A percentile compares a stretch with the other conserved stretches of the same genome.
phyloP scores from a whole-genome alignment of 2,329 filamentous ascomycete species.

The Colletotrichum plurivorum region DNA sequence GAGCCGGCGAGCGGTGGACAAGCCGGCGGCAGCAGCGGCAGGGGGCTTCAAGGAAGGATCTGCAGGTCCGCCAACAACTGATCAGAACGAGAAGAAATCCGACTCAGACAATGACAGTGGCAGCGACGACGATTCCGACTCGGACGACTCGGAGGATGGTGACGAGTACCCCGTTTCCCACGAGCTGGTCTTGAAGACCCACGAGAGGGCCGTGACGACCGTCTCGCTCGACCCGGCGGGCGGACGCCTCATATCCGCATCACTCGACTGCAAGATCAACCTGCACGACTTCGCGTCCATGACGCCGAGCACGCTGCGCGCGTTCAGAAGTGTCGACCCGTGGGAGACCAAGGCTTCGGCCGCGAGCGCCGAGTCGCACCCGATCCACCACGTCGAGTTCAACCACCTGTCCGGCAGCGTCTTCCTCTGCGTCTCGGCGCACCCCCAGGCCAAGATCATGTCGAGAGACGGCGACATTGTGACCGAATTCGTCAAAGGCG shows the following conservation, averaged over 20 bases:
- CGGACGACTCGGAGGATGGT: slow-evolving; percentile 77
- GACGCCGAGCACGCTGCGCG: slow-evolving; percentile 93
- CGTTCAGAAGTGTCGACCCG: slow-evolving; percentile 93
- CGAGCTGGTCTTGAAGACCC: slow-evolving; percentile 92
- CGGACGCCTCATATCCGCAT: slow-evolving; percentile 88
- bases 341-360: slow-evolving; percentile 80
- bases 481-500: slow-evolving; percentile 94
- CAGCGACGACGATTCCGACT: slow-evolving; percentile 67
- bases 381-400: slow-evolving; percentile 89
- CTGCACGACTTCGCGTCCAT: slow-evolving; percentile 96
- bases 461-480: slow-evolving; percentile 89
- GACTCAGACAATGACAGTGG: slow-evolving; percentile 55
- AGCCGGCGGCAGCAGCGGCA: slow-evolving; percentile 43
- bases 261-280: slow-evolving; percentile 91
- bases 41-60: slow-evolving; percentile 47
- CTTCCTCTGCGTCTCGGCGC: slow-evolving; percentile 89
- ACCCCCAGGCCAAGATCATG: slow-evolving; percentile 91
- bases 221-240: slow-evolving; percentile 89
- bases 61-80: slow-evolving; percentile 43
- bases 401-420: slow-evolving; percentile 84
- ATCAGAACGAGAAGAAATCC: slow-evolving; percentile 42
- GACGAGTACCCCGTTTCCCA: slow-evolving; percentile 95
- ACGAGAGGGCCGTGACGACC: slow-evolving; percentile 88
- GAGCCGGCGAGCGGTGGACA: slow-evolving; percentile 73
- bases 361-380: slow-evolving; percentile 84